These are phyloP conservation scores for Exophiala sideris DNA, from an alignment of 2,329 filamentous ascomycete genomes.

Conservation along the genomic window DNA sequence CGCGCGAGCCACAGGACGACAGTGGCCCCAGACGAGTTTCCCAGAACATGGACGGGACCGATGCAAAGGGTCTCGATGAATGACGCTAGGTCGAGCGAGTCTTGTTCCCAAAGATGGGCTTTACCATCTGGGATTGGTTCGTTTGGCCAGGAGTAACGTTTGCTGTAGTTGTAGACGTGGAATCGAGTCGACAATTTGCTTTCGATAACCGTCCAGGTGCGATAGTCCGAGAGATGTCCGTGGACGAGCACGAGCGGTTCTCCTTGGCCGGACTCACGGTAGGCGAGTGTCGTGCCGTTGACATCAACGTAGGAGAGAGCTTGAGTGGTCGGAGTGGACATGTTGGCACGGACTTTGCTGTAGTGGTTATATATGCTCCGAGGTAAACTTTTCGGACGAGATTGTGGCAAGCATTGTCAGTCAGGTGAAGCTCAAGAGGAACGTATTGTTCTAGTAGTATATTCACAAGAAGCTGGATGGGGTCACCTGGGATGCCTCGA, in stretches of 20 bases:
- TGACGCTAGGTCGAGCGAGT: conserved; percentile 7
- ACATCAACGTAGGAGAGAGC: conserved; percentile 1
- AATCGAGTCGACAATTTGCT: conserved; percentile 7
- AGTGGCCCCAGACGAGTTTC: conserved; percentile 15
- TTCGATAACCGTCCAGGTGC: conserved; percentile 12
- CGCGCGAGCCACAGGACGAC: conserved; percentile 3
- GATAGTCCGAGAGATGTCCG: conserved; percentile 16
- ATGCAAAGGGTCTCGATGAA: conserved; percentile 13
- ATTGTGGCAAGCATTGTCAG: too few relatives aligned
- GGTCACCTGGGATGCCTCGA: too few relatives aligned
- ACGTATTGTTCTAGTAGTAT: too few relatives aligned
- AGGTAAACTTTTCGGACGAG: too few relatives aligned
- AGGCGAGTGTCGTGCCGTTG: conserved; percentile 12
- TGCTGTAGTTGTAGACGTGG: conserved; percentile 18
- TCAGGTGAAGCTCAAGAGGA: too few relatives aligned
- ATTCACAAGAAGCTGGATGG: too few relatives aligned
- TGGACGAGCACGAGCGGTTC: conserved; percentile 19
- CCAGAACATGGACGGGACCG: conserved; percentile 13
- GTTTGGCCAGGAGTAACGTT: conserved; percentile 17
- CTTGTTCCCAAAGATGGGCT: conserved; percentile 7
- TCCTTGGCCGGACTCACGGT: conserved; percentile 10
- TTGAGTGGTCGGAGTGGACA: background rate
- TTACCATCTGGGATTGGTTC: conserved; percentile 11
- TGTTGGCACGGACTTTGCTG: background rate
- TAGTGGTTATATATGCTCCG: too few relatives aligned